Evolutionary conservation across 352 stramenopile genomes (phyloP).

Genomic region (Globisporangium paddicum): DNA sequence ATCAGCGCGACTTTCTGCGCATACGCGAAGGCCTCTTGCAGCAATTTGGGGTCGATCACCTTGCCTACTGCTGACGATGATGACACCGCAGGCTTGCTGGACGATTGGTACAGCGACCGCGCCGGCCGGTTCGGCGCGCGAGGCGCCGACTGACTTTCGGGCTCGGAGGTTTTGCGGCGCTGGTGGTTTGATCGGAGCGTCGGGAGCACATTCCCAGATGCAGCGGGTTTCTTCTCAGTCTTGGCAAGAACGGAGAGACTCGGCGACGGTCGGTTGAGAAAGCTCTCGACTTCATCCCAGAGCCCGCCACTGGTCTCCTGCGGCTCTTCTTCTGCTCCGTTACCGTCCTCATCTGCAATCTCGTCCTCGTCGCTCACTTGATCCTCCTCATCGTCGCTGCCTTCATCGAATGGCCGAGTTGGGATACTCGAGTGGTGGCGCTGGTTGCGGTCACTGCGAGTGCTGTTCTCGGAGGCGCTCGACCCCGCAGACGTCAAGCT

Average conservation of each 20-base stretch:
- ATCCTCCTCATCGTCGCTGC: conserved; percentile 7
- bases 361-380: conserved; percentile 19
- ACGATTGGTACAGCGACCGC: conserved; percentile 7
- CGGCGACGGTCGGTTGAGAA: conserved; percentile 66
- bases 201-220: conserved; percentile 30
- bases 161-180: conserved; percentile 10
- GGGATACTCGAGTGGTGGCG: conserved; percentile 10
- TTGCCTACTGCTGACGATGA: conserved; percentile 10
- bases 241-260: conserved; percentile 44
- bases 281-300: conserved; percentile 73
- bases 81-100: conserved; percentile 9
- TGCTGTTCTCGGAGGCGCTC: conserved; percentile 29
- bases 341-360: conserved; percentile 17
- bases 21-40: conserved; percentile 79
- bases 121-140: conserved; percentile 15
- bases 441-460: conserved; percentile 23
- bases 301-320: conserved; percentile 42
- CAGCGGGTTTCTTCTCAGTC: conserved; percentile 15
- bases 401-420: not conserved
- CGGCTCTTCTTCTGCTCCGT: conserved; percentile 22
- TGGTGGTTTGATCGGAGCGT: conserved; percentile 25
- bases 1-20: conserved; percentile 49
- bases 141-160: conserved; percentile 24
- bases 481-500: conserved; percentile 44
- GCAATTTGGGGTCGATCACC: conserved; percentile 48